Percentiles rank a stretch among this genome's conserved stretches.
phyloP scores from a whole-genome alignment of 2,329 filamentous ascomycete species.

The Penicillium occitanis region DNA sequence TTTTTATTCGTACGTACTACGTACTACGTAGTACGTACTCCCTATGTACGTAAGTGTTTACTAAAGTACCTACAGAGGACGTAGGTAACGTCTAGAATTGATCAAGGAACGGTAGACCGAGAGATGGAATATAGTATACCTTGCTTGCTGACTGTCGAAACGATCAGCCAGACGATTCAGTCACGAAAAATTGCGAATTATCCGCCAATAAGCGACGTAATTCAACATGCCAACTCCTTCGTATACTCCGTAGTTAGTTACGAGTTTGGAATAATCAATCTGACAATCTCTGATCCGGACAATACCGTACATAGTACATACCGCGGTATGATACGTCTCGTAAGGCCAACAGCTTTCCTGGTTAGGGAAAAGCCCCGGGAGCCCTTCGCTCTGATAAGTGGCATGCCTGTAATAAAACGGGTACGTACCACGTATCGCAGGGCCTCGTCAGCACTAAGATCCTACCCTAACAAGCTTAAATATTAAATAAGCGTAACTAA shows the following conservation, averaged over 20 bases:
- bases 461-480: conserved; percentile 5
- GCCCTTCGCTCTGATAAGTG: not conserved
- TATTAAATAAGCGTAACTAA: not conserved
- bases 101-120: not conserved
- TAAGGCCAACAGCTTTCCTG: conserved; percentile 2
- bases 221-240: not conserved
- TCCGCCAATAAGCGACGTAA: not conserved
- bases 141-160: not conserved
- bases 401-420: not conserved
- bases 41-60: not conserved
- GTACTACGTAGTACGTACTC: not conserved
- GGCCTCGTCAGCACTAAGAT: conserved; percentile 1
- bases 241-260: not conserved
- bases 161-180: not conserved
- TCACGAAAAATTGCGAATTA: not conserved
- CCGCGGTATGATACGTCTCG: not conserved
- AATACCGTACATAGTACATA: not conserved
- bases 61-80: not conserved
- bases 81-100: not conserved
- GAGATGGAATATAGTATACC: not conserved
- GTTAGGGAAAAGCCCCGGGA: conserved; percentile 13
- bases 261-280: not conserved
- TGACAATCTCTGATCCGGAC: not conserved
- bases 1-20: not conserved
- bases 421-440: not conserved